Evolutionary conservation across 768 basidiomycete species (phyloP).

Genomic region (Termitomyces sp.): DNA sequence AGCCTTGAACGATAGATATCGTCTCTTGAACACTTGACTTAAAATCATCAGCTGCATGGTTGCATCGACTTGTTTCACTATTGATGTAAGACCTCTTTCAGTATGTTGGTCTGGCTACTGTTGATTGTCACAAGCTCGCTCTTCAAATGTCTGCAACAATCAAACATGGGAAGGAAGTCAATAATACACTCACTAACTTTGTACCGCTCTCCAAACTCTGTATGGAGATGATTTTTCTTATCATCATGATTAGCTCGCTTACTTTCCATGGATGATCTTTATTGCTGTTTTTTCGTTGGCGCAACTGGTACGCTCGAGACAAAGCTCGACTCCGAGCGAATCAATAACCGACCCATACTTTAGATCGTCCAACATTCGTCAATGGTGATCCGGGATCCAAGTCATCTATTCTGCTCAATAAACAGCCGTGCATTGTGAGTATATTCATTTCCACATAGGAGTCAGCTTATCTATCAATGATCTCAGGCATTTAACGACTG

Average conservation of each 20-base stretch:
- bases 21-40: not conserved
- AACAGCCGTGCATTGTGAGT: not conserved
- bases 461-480: not conserved
- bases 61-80: constrained; percentile 1
- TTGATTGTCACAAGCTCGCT: not conserved
- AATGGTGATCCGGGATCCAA: not conserved
- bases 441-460: too few relatives aligned
- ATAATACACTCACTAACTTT: not conserved
- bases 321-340: not conserved
- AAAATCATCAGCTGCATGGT: constrained; percentile 1
- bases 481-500: not conserved
- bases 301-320: not conserved
- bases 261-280: not conserved
- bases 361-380: not conserved
- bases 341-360: not conserved
- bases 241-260: not conserved
- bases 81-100: not conserved
- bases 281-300: not conserved
- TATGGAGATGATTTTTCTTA: not conserved
- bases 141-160: not conserved
- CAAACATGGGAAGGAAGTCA: not conserved
- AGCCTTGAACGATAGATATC: not conserved
- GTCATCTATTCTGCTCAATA: not conserved
- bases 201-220: not conserved
- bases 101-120: not conserved